phyloP scores from a whole-genome alignment of 2,329 filamentous ascomycete genomes.

The Aspergillus carbonarius region DNA sequence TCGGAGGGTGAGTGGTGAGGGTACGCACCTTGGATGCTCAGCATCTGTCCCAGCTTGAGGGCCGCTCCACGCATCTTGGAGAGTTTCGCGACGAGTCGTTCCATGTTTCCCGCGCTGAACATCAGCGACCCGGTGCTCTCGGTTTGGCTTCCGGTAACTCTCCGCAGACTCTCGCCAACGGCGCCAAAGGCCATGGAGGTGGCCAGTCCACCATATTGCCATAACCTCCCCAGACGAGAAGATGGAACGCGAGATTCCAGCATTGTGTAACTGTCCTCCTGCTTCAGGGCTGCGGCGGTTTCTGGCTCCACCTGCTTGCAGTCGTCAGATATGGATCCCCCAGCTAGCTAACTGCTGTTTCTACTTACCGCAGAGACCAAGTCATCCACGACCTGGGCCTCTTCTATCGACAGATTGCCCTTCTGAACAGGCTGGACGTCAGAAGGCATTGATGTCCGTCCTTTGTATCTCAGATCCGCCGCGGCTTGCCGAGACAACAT shows the following conservation, averaged over 20 bases:
- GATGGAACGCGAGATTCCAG: constrained; percentile 88
- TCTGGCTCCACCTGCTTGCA: constrained; percentile 15
- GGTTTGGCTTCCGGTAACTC: constrained; percentile 68
- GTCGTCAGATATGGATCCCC: constrained; percentile 7
- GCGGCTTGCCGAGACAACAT: constrained; percentile 51
- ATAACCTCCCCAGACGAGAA: constrained; percentile 79
- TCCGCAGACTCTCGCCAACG: constrained; percentile 78
- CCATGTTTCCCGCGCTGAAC: constrained; percentile 86
- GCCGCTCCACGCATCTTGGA: constrained; percentile 96
- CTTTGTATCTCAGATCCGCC: constrained; percentile 8
- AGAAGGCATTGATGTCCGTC: not conserved
- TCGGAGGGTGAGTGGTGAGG: not conserved
- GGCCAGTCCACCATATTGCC: constrained; percentile 92
- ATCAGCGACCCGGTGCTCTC: constrained; percentile 70
- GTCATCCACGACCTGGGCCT: constrained; percentile 19
- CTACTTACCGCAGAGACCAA: constrained; percentile 15
- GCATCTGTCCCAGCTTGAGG: constrained; percentile 96
- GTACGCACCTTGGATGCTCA: constrained; percentile 76
- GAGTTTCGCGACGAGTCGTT: constrained; percentile 85
- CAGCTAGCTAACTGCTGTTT: not conserved
- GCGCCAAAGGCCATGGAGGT: constrained; percentile 95
- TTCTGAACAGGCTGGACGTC: constrained; percentile 19
- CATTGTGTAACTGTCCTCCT: constrained; percentile 62
- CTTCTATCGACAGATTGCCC: constrained; percentile 41
- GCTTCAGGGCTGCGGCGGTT: constrained; percentile 20